These are phyloP conservation scores for Gaultheria prostrata DNA, from an alignment of 148 eudicot species.

Conservation along the genomic window DNA sequence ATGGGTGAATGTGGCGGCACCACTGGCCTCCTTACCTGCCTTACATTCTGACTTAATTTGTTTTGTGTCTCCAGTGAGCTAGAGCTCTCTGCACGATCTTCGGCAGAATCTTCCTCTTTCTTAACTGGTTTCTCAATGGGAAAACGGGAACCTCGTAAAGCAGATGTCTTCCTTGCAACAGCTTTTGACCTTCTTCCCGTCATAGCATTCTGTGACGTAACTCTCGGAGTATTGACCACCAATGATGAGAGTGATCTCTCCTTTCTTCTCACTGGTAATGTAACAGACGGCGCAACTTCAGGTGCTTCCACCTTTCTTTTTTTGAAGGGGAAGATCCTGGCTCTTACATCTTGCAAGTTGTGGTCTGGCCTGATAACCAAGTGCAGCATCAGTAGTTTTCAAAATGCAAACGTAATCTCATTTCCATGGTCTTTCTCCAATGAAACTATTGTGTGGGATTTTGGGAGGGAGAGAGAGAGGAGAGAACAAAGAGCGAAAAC, in stretches of 20 bases:
- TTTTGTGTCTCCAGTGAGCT: conserved; percentile 75
- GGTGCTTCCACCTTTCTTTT: conserved; percentile 63
- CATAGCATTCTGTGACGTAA: conserved; percentile 58
- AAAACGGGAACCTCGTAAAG: conserved; percentile 50
- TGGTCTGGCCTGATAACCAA: conserved; percentile 78
- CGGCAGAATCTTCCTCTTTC: conserved; percentile 64
- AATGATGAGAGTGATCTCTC: conserved; percentile 91
- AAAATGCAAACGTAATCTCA: not conserved
- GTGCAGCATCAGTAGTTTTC: not conserved
- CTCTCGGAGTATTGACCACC: conserved; percentile 81
- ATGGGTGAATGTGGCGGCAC: not conserved
- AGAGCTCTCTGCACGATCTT: conserved; percentile 54
- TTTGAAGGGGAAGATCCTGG: conserved; percentile 76
- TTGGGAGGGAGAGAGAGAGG: not conserved
- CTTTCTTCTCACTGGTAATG: conserved; percentile 76
- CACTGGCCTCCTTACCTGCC: conserved; percentile 53
- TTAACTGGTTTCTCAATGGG: conserved; percentile 53
- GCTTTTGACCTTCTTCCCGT: conserved; percentile 84
- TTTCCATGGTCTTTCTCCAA: not conserved
- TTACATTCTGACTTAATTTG: conserved; percentile 56
- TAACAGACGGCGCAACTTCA: conserved; percentile 50
- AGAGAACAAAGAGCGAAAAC: not conserved
- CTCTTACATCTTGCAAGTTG: conserved; percentile 83
- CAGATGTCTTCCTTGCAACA: conserved; percentile 56
- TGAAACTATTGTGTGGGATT: not conserved